Evolutionary conservation across 1,139 yeast genomes (phyloP).

Genomic region (Lodderomyces parapsilosis): DNA sequence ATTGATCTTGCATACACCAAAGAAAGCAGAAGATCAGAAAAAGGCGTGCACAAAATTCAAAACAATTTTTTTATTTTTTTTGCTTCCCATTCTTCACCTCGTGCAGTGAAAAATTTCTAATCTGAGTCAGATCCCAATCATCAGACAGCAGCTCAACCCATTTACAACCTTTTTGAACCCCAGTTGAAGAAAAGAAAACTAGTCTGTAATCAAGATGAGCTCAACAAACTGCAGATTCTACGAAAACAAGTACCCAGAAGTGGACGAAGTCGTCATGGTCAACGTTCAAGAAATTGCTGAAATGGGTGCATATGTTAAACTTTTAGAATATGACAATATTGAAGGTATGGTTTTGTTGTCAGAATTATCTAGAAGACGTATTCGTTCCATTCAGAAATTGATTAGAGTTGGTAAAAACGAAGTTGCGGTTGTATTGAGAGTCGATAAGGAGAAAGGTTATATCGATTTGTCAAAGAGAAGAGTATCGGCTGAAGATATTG

Average conservation of each 20-base stretch:
- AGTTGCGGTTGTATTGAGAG: conserved; percentile 98
- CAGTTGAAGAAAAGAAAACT: too few relatives aligned
- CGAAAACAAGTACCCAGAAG: conserved; percentile 98
- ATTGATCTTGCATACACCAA: too few relatives aligned
- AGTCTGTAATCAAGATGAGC: conserved; percentile 48
- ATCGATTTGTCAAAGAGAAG: conserved; percentile 97
- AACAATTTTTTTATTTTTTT: conserved; percentile 3
- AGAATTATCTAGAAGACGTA: conserved; percentile 97
- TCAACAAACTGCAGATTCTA: conserved; percentile 94
- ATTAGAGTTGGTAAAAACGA: conserved; percentile 98
- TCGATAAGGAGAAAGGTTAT: conserved; percentile 97
- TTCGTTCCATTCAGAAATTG: conserved; percentile 93
- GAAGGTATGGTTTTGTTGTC: conserved; percentile 98
- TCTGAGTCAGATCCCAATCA: conserved; percentile 5
- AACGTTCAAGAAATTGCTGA: conserved; percentile 98
- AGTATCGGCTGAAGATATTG: conserved; percentile 96
- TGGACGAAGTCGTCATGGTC: conserved; percentile 98
- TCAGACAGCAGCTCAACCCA: conserved; percentile 1
- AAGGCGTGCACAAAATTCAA: background rate
- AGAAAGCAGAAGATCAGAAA: too few relatives aligned
- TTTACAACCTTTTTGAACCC: too few relatives aligned
- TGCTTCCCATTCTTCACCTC: background rate
- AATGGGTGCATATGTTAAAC: conserved; percentile 96
- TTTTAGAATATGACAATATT: conserved; percentile 94
- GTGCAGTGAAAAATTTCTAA: conserved; percentile 1